Evolutionary conservation across 768 basidiomycete genomes (phyloP).

Genomic region (Russula sp.): DNA sequence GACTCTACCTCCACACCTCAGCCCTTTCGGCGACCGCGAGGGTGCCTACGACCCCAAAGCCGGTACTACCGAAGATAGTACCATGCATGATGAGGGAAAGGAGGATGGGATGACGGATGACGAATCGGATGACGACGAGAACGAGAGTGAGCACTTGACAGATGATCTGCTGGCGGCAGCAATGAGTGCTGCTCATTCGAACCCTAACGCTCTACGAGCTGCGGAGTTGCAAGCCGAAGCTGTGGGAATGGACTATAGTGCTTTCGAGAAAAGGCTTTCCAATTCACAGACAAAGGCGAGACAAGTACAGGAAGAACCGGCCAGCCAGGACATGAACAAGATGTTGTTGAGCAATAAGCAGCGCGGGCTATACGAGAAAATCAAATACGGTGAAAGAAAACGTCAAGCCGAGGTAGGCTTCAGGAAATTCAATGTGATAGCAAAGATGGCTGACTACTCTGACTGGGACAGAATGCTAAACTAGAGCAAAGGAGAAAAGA

Average conservation of each 20-base stretch:
- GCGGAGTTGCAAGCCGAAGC: slow-evolving; percentile 92
- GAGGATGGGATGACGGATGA: slow-evolving; percentile 30
- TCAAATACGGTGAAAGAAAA: slow-evolving; percentile 80
- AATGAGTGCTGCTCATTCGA: slow-evolving; percentile 38
- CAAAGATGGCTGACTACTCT: slow-evolving; percentile 18
- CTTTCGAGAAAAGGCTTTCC: slow-evolving; percentile 70
- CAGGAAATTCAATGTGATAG: background rate
- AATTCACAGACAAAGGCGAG: slow-evolving; percentile 44
- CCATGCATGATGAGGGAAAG: slow-evolving; percentile 28
- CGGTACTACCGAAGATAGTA: slow-evolving; percentile 30
- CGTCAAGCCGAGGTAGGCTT: slow-evolving; percentile 67
- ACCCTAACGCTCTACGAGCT: slow-evolving; percentile 65
- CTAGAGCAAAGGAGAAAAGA: slow-evolving; percentile 52
- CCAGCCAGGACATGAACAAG: slow-evolving; percentile 76
- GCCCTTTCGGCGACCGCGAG: slow-evolving; percentile 82
- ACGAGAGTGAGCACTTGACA: slow-evolving; percentile 22
- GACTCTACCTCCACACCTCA: slow-evolving; percentile 87
- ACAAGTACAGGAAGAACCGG: slow-evolving; percentile 26
- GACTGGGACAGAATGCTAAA: slow-evolving; percentile 42
- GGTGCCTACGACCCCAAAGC: slow-evolving; percentile 67
- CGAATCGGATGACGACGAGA: slow-evolving; percentile 22
- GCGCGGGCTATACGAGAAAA: slow-evolving; percentile 86
- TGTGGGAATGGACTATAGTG: slow-evolving; percentile 70
- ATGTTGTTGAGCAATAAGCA: slow-evolving; percentile 98
- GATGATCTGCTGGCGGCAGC: slow-evolving; percentile 30